Evolutionary conservation across 352 stramenopile genomes (phyloP), one percentile per base, ranked within the genome.

Genomic region (Pythium dissimile): DNA sequence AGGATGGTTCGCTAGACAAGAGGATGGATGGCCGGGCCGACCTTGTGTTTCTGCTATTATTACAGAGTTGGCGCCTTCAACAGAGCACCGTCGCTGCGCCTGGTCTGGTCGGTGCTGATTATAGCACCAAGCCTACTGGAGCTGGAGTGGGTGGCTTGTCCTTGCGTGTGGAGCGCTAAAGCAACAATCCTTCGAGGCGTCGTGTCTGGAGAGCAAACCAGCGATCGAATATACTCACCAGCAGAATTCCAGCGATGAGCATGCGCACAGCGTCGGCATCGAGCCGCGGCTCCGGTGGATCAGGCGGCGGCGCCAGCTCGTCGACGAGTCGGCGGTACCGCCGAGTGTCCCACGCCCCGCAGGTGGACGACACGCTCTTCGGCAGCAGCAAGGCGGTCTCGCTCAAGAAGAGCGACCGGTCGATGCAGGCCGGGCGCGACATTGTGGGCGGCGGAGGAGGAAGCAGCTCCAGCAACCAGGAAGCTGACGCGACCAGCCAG

Each of bases 311-410:
- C 37, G 28, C 31, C 34, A n/a, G 42, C 32, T 23, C 27, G 8
- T 39, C 59, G 12, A 66, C 56, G 12, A 73, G 67, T 42, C 70
- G 76, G 18, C 75, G 77, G 18, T 90, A 90, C 49, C 74, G 80
- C 5, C 80, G 80, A 7, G 65, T 90, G 26, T 72, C 77, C 16
- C 67, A 87, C 37, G 72, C 67, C 3, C 72, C 67, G 0, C 77
- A 88, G 60, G 77, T 89, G 18, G 83, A 89, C 55, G 80, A 92
- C 59, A 86, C 70, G 50, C 72, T 92, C 8, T 92, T 90, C 63
- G 80, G 80, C 9, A 51, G 15, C 27, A 21, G 20, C 27, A 59
- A 59, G 7, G 28, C n/a, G 2, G 1, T 39, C 0, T 2, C 52
- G 7, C 70, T 74, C 23, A 52, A 73, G 31, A 62, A 77, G 56